Percentiles rank a stretch among this genome's conserved stretches.
Conservation (phyloP, 768 basidiomycete species). For the Gautieria morchelliformis region DNA sequence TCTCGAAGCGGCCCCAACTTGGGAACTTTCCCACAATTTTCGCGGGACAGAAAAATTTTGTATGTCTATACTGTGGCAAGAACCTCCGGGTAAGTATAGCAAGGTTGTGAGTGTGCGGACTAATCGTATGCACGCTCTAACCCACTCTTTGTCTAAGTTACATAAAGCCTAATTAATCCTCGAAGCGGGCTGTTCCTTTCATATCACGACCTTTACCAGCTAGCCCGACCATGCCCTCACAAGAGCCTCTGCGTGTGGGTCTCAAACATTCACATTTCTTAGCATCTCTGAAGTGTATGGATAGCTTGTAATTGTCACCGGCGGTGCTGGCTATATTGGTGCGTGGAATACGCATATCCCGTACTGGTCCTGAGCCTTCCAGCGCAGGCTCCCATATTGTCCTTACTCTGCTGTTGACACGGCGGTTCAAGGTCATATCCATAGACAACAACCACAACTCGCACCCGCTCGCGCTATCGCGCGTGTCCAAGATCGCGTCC, state of each 20-base stretch:
- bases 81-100: too few species aligned
- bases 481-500: slow-evolving; percentile 73
- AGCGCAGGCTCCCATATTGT: slow-evolving; percentile 85
- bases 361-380: slow-evolving; percentile 8
- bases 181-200: too few species aligned
- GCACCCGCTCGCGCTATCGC: slow-evolving; percentile 58
- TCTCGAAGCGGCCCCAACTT: too few species aligned
- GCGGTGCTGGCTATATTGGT: slow-evolving; percentile 91
- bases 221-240: background rate
- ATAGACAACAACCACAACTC: slow-evolving; percentile 97
- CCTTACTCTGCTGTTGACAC: slow-evolving; percentile 73
- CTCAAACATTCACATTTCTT: background rate
- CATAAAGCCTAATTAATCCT: too few species aligned
- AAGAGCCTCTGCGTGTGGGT: background rate
- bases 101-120: too few species aligned
- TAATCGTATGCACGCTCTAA: too few species aligned
- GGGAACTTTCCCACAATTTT: too few species aligned
- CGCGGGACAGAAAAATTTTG: too few species aligned
- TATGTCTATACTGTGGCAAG: too few species aligned
- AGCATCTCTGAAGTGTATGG: background rate
- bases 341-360: slow-evolving; percentile 12
- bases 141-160: too few species aligned
- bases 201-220: too few species aligned
- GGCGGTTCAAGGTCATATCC: slow-evolving; percentile 85
- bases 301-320: slow-evolving; percentile 60